phyloP scores from a whole-genome alignment of 169 alveolate genomes.

The Cryptosporidium ubiquitum region DNA sequence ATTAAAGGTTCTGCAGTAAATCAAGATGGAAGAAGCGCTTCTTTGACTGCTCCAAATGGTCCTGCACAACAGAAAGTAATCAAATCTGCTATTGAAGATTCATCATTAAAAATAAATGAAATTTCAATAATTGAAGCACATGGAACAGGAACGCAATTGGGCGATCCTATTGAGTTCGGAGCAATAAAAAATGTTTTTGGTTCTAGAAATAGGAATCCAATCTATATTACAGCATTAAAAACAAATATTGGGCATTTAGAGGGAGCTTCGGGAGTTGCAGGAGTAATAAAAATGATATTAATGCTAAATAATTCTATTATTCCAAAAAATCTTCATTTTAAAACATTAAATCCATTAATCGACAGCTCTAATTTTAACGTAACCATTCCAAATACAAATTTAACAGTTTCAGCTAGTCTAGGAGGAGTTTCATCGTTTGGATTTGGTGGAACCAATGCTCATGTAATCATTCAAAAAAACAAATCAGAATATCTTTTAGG shows the following conservation, averaged over 20 bases:
- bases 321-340: slow-evolving; percentile 51
- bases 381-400: slow-evolving; percentile 73
- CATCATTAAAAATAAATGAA: slow-evolving; percentile 13
- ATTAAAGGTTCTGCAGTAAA: slow-evolving; percentile 63
- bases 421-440: slow-evolving; percentile 74
- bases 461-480: slow-evolving; percentile 16
- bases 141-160: slow-evolving; percentile 69
- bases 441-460: slow-evolving; percentile 70
- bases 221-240: slow-evolving; percentile 76
- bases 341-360: slow-evolving; percentile 45
- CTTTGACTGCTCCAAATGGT: slow-evolving; percentile 74
- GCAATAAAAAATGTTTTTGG: slow-evolving; percentile 54
- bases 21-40: slow-evolving; percentile 75
- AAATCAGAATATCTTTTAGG: not conserved
- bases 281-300: slow-evolving; percentile 44
- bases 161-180: slow-evolving; percentile 71
- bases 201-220: slow-evolving; percentile 36
- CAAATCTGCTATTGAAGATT: slow-evolving; percentile 20
- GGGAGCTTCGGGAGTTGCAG: slow-evolving; percentile 74
- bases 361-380: slow-evolving; percentile 78
- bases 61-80: slow-evolving; percentile 69
- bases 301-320: slow-evolving; percentile 23
- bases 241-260: slow-evolving; percentile 82
- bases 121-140: slow-evolving; percentile 61
- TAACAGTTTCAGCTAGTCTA: not conserved